phyloP scores from a whole-genome alignment of 139 green algal genomes.

The Deuterostichococcus epilithicus region DNA sequence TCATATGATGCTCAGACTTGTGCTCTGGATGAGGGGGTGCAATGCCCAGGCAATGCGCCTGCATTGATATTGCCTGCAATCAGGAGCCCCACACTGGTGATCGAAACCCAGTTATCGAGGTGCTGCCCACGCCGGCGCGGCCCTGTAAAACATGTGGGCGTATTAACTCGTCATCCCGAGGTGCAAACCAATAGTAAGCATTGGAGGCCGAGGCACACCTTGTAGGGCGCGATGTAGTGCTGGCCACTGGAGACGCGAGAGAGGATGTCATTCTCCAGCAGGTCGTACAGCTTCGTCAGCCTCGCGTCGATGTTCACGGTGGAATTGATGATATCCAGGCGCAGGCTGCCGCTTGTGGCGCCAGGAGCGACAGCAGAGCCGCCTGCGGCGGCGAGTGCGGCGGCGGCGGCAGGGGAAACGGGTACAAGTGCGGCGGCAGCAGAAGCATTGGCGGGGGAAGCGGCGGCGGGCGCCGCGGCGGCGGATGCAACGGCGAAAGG shows the following conservation, averaged over 20 bases:
- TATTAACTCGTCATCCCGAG: neutral
- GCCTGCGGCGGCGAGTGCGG: too few relatives aligned
- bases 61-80: neutral
- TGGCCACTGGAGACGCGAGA: constrained; percentile 13
- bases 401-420: too few relatives aligned
- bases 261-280: constrained; percentile 74
- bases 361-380: too few relatives aligned
- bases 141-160: neutral
- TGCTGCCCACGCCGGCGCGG: too few relatives aligned
- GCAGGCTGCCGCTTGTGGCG: constrained; percentile 13
- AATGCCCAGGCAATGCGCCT: neutral
- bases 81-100: too few relatives aligned
- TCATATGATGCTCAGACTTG: neutral
- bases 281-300: constrained; percentile 73
- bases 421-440: too few relatives aligned
- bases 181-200: neutral
- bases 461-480: too few relatives aligned
- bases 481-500: too few relatives aligned
- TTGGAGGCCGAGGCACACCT: constrained; percentile 7
- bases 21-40: neutral
- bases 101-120: too few relatives aligned
- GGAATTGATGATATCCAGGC: constrained; percentile 71
- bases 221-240: constrained; percentile 37
- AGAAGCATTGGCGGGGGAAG: too few relatives aligned
- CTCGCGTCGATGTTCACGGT: constrained; percentile 57